Evolutionary conservation across 352 stramenopile genomes (phyloP), one percentile per base, ranked within the genome.

Genomic region (Globisporangium cystogenes): DNA sequence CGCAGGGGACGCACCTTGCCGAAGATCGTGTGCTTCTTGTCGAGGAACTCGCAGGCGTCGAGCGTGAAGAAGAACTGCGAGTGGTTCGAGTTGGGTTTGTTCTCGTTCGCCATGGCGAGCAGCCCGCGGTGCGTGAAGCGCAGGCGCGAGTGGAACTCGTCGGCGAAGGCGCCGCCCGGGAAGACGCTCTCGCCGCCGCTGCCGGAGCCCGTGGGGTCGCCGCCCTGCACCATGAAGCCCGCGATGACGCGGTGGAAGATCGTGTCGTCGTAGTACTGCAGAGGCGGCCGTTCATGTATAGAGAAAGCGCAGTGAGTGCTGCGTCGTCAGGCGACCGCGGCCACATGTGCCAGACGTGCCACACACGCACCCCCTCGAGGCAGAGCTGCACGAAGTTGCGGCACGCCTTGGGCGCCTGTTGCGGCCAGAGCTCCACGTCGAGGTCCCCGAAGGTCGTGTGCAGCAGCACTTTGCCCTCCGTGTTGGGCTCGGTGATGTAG

Each of bases 21-120:
- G 39, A 91, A 91, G 52, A 98, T 97, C 35, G 97, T 98, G 72
- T 99, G 91, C 64, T 99, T 98, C 29, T 82, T 81, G 62, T 98
- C 82, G 20, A 99, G 72, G 70, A 97, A 98, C 20, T 96, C 78
- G 48, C 90, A 96, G 48, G 91, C 86, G 53, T 98, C 93, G 29
- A 99, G 72, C 26, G 95, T 99, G 58, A 99, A 90, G 74, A 99
- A 99, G 74, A 99, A 99, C 72, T 99, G 96, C 65, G 74, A 92
- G 57, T 86, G 74, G 59, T 95, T 98, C 27, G 86, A 79, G 69
- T 94, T 87, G 26, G 65, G 76, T 57, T 82, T 86, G 67, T 91
- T 93, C 53, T 88, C 70, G 60, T 94, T 96, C 18, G 87, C 92
- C 90, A 98, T 98, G 2, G 95, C 95, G 23, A 99, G 61, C 46